Evolutionary conservation across 345 rosid species (phyloP).

Genomic region (Salix dunnii): DNA sequence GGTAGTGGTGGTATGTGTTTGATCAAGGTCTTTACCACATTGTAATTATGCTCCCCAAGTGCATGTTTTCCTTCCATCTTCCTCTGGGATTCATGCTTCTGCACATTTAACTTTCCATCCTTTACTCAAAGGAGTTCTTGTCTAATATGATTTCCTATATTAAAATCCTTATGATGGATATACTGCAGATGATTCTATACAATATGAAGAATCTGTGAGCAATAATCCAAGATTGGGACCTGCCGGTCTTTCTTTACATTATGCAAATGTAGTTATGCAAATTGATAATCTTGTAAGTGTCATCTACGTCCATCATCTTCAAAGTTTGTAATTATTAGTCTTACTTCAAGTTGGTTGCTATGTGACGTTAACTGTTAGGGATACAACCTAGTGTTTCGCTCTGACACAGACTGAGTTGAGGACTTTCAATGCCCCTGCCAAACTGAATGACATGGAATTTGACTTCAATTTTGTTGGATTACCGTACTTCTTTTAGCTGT

Average conservation of each 20-base stretch:
- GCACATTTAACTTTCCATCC: not conserved
- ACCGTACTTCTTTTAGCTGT: no score
- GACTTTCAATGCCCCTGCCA: no score
- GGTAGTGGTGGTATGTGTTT: conserved; percentile 23
- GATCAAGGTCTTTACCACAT: not conserved
- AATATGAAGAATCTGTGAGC: conserved; percentile 1
- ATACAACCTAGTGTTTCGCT: no score
- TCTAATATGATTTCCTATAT: not conserved
- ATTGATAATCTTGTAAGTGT: conserved; percentile 75
- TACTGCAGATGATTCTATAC: conserved; percentile 15
- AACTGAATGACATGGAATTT: no score
- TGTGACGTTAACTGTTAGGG: not conserved
- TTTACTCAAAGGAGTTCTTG: not conserved
- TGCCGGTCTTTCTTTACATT: conserved; percentile 82
- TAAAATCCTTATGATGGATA: not conserved
- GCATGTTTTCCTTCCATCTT: not conserved
- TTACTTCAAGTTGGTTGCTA: not conserved
- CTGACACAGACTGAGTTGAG: no score
- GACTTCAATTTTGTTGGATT: no score
- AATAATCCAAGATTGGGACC: conserved; percentile 57
- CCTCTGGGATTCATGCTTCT: not conserved
- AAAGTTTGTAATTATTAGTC: not conserved
- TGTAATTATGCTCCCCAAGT: not conserved
- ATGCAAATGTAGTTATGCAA: conserved; percentile 70
- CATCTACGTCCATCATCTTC: not conserved